Evolutionary conservation across 805 yeast genomes (phyloP), one percentile per base, ranked within the genome.

Genomic region (Kodamaea sagamina): DNA sequence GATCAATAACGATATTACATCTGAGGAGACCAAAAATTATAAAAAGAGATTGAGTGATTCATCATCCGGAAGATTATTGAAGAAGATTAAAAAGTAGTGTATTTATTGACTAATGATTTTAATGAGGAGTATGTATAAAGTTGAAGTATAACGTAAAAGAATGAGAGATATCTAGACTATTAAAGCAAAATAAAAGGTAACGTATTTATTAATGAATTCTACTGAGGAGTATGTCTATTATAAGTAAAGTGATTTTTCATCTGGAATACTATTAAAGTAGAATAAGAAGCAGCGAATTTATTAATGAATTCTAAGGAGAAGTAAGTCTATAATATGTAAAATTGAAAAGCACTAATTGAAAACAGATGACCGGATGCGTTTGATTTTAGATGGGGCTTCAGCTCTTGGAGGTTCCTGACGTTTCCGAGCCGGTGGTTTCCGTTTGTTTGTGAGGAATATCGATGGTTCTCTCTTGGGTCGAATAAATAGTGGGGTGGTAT

Each of bases 21-120:
- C 40, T 4, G 62, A 51, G 29, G 52, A 49, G 37, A 46, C 46
- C 12, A 46, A 34, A 9, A 13, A 43, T n/a, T 58, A 58, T 44
- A 63, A 54, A 45, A 53, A 57, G 49, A 51, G 55, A 32, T 40
- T 55, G 38, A 48, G 41, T 2, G 63, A 54, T 25, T 44, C 53
- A n/a, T 47, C 61, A 5, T 43, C 55, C 8, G 65, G 65, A 4
- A 51, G 58, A 32, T 44, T 62, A 17, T 47, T 60, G 25, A 60
- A 60, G 32, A 62, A 56, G 44, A 49, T 50, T 22, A 53, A 45
- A 44, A 42, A 8, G 19, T 27, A 38, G 29, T 28, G 21, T 11
- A 36, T 24, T 32, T 21, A 21, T 21, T 21, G 8, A 21, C 24
- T n/a, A n/a, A n/a, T n/a, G n/a, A n/a, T n/a, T n/a, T n/a, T n/a